A percentile compares a stretch with the other conserved stretches of the same genome.
Conservation (phyloP, 148 eudicot genomes). For the Nepenthes mirabilis region DNA sequence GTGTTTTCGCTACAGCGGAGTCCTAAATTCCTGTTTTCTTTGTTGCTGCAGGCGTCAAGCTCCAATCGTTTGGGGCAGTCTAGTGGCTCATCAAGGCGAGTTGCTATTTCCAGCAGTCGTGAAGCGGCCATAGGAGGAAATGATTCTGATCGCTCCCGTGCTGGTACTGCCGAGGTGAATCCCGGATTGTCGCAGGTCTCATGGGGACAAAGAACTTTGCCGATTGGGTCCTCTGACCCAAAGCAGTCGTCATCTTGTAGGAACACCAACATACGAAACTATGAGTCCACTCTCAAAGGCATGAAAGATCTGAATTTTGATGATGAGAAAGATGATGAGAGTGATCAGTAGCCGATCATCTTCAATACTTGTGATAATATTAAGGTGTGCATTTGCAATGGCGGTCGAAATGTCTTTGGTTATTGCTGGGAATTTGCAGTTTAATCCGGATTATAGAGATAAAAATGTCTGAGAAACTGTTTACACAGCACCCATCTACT, state of each 20-base stretch:
- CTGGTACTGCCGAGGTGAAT: conserved; percentile 48
- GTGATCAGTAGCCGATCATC: too few species aligned
- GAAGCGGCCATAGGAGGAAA: conserved; percentile 37
- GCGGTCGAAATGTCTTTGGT: too few species aligned
- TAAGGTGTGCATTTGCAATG: too few species aligned
- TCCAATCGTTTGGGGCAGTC: conserved; percentile 42
- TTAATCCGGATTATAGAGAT: too few species aligned
- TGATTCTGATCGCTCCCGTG: conserved; percentile 41
- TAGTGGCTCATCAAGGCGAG: conserved; percentile 56
- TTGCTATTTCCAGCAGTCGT: conserved; percentile 43
- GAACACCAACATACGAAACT: conserved; percentile 42
- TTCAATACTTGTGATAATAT: too few species aligned
- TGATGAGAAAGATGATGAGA: conserved; percentile 39
- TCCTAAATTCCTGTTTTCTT: not conserved
- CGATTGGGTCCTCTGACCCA: conserved; percentile 51
- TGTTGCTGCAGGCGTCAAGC: conserved; percentile 39
- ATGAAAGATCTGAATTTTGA: conserved; percentile 64
- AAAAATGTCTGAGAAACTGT: too few species aligned
- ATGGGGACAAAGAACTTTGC: conserved; percentile 54
- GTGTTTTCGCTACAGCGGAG: too few species aligned
- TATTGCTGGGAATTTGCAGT: too few species aligned
- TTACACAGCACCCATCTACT: too few species aligned
- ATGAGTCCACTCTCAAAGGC: conserved; percentile 69
- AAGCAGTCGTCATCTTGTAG: conserved; percentile 42
- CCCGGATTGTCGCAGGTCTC: conserved; percentile 39